Evolutionary conservation across 768 basidiomycete species (phyloP).

Genomic region (Tylopilus subfusipes): DNA sequence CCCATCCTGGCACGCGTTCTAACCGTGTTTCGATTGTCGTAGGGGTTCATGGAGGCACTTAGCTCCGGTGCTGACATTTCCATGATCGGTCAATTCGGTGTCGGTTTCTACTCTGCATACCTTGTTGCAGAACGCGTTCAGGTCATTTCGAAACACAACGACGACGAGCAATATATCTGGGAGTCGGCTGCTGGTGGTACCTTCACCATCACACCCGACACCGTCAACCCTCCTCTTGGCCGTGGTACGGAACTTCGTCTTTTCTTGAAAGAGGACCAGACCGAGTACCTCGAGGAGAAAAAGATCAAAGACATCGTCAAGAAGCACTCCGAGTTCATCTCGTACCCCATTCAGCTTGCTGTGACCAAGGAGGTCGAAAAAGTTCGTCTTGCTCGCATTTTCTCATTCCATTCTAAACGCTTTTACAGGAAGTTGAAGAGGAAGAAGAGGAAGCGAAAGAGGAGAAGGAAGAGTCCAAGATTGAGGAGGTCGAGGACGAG

Average conservation of each 20-base stretch:
- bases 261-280: slow-evolving; percentile 97
- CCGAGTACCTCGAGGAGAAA: slow-evolving; percentile 99
- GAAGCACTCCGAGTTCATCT: slow-evolving; percentile 99
- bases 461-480: slow-evolving; percentile 72
- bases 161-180: slow-evolving; percentile 99
- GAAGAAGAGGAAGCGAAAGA: slow-evolving; percentile 72
- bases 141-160: slow-evolving; percentile 99
- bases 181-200: slow-evolving; percentile 99
- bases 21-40: slow-evolving; percentile 2
- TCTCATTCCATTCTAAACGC: slow-evolving; percentile 1
- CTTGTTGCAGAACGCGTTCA: slow-evolving; percentile 98
- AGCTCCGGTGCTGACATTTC: slow-evolving; percentile 85
- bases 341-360: slow-evolving; percentile 97
- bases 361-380: slow-evolving; percentile 99
- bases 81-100: slow-evolving; percentile 99
- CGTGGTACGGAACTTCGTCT: slow-evolving; percentile 93
- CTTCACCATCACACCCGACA: slow-evolving; percentile 97
- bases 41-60: slow-evolving; percentile 99
- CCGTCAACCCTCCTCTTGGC: slow-evolving; percentile 82
- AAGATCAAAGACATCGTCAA: slow-evolving; percentile 99
- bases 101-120: slow-evolving; percentile 99
- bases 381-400: slow-evolving; percentile 45
- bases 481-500: slow-evolving; percentile 81
- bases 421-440: slow-evolving; percentile 76
- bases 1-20: slow-evolving; percentile 1